Evolutionary conservation across 1,139 yeast genomes (phyloP).

Genomic region (Sugiyamaella neomexicana): DNA sequence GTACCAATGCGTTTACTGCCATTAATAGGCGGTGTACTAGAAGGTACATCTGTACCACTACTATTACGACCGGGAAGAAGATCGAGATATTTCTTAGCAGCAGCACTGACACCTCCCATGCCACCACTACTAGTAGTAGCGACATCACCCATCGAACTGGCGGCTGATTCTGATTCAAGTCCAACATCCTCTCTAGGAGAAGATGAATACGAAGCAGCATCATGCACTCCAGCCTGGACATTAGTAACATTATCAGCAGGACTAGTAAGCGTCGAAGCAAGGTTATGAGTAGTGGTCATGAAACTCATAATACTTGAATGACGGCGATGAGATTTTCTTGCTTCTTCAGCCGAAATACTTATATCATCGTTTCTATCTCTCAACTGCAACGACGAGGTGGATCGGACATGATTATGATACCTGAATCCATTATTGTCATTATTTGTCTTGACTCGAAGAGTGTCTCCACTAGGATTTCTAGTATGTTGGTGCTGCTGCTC

Average conservation of each 20-base stretch:
- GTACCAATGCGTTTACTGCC: constrained; percentile 25
- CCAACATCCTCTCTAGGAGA: constrained; percentile 9
- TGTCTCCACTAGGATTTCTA: constrained; percentile 27
- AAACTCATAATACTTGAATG: constrained; percentile 29
- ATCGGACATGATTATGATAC: constrained; percentile 23
- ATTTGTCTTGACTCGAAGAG: constrained; percentile 22
- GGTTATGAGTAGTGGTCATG: constrained; percentile 16
- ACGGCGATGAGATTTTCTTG: constrained; percentile 25
- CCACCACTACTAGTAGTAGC: neutral
- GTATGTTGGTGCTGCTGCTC: constrained; percentile 21
- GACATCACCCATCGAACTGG: neutral
- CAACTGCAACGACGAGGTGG: constrained; percentile 24
- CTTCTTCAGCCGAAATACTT: constrained; percentile 18
- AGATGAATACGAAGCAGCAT: constrained; percentile 1
- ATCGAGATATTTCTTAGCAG: constrained; percentile 19
- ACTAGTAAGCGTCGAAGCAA: constrained; percentile 8
- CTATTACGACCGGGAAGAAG: constrained; percentile 11
- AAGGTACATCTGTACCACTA: neutral
- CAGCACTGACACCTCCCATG: neutral
- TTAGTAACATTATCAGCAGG: neutral
- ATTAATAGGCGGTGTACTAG: neutral
- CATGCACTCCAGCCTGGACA: neutral
- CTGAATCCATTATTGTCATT: constrained; percentile 11
- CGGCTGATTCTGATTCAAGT: constrained; percentile 3
- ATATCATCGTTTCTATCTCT: constrained; percentile 14